These are phyloP conservation scores for Amoebophrya sp. DNA, from an alignment of 169 alveolate genomes.

Conservation along the genomic window DNA sequence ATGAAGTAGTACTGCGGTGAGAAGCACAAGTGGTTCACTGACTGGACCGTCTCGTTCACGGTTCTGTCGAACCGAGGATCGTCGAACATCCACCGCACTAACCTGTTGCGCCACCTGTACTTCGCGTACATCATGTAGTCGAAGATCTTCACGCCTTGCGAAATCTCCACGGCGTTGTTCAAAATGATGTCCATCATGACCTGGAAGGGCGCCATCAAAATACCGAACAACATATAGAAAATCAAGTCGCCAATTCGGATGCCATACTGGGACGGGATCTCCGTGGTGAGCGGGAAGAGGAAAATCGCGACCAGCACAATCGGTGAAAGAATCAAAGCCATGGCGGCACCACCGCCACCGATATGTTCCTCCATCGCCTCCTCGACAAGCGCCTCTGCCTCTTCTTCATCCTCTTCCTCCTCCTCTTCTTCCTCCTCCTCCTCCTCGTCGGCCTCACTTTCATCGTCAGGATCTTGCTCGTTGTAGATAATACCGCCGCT, in stretches of 20 bases:
- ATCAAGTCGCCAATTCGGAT: slow-evolving; percentile 29
- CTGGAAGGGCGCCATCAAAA: slow-evolving; percentile 32
- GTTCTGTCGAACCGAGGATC: slow-evolving; percentile 29
- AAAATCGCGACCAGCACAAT: slow-evolving; percentile 22
- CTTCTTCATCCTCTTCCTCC: slow-evolving; percentile 24
- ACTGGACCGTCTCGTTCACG: slow-evolving; percentile 29
- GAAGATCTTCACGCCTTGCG: slow-evolving; percentile 28
- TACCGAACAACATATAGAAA: slow-evolving; percentile 33
- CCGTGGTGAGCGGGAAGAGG: slow-evolving; percentile 26
- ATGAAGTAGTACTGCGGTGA: slow-evolving; percentile 36
- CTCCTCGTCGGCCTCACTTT: not conserved
- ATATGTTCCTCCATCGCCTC: slow-evolving; percentile 36
- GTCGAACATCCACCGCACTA: slow-evolving; percentile 31
- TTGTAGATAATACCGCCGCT: slow-evolving; percentile 14
- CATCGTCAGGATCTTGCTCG: not conserved
- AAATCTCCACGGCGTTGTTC: slow-evolving; percentile 29
- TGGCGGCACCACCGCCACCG: slow-evolving; percentile 35
- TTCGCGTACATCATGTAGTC: slow-evolving; percentile 35
- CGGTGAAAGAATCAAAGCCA: slow-evolving; percentile 23
- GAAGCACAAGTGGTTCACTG: slow-evolving; percentile 31
- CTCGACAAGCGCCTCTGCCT: slow-evolving; percentile 6
- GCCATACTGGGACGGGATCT: slow-evolving; percentile 26
- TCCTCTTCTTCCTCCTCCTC: slow-evolving; percentile 9
- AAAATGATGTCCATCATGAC: slow-evolving; percentile 28
- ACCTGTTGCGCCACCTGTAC: slow-evolving; percentile 23